Evolutionary conservation across 768 basidiomycete species (phyloP).

Genomic region (Leucogyrophana mollusca): DNA sequence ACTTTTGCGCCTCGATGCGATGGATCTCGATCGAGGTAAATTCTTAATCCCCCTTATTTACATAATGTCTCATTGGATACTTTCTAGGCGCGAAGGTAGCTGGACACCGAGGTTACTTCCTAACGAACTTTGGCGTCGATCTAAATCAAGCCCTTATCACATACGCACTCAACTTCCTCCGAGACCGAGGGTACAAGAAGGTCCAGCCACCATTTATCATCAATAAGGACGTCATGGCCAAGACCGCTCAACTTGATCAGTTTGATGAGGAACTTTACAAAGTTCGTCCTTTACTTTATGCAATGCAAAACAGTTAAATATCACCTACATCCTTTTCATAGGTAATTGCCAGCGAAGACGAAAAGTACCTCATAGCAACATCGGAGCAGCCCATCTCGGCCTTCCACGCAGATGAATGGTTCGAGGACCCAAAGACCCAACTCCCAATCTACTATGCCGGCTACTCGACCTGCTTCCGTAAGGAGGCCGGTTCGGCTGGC

Average conservation of each 20-base stretch:
- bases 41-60: conserved; percentile 5
- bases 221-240: conserved; percentile 96
- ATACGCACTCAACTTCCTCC: conserved; percentile 92
- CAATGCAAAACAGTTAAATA: not conserved
- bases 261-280: conserved; percentile 99
- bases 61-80: conserved; percentile 4
- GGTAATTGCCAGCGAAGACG: conserved; percentile 88
- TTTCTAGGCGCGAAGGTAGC: conserved; percentile 80
- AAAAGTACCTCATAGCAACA: conserved; percentile 98
- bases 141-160: conserved; percentile 95
- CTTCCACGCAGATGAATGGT: conserved; percentile 96
- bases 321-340: conserved; percentile 24
- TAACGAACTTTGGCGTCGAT: conserved; percentile 94
- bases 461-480: conserved; percentile 96
- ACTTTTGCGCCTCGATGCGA: conserved; percentile 87
- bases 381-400: conserved; percentile 99
- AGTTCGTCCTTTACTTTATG: conserved; percentile 34
- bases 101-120: conserved; percentile 96
- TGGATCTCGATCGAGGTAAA: conserved; percentile 95
- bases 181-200: conserved; percentile 83
- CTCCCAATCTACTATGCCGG: conserved; percentile 91
- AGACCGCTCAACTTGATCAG: conserved; percentile 96
- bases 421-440: conserved; percentile 87
- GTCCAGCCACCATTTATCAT: conserved; percentile 98
- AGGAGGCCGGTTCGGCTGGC: conserved; percentile 96